Evolutionary conservation across 2,329 filamentous ascomycete genomes (phyloP).

Genomic region (Bipolaris sorokiniana): DNA sequence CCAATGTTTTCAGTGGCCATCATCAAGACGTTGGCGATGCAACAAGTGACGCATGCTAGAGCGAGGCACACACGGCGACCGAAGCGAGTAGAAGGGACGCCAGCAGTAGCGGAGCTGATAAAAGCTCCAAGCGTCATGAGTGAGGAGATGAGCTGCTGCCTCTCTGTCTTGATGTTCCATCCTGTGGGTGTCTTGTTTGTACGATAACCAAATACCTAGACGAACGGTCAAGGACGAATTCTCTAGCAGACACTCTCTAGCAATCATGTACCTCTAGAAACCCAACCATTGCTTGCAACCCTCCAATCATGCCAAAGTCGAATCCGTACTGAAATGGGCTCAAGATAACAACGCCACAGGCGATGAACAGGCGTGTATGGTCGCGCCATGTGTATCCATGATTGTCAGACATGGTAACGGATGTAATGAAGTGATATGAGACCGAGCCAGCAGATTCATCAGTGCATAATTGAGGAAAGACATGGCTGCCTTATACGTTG

Average conservation of each 20-base stretch:
- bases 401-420: conserved; percentile 26
- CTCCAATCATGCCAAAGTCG: conserved; percentile 60
- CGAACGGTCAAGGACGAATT: not conserved
- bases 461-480: not conserved
- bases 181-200: conserved; percentile 43
- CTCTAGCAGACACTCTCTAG: no score
- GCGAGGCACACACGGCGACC: conserved; percentile 56
- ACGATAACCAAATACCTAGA: conserved; percentile 41
- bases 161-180: conserved; percentile 52
- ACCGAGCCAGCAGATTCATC: not conserved
- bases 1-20: conserved; percentile 62
- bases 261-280: conserved; percentile 52
- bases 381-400: conserved; percentile 39
- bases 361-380: conserved; percentile 56
- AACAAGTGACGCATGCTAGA: conserved; percentile 58
- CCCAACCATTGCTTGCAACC: conserved; percentile 59
- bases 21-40: conserved; percentile 62
- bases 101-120: conserved; percentile 50
- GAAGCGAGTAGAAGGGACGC: conserved; percentile 50
- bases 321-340: conserved; percentile 62
- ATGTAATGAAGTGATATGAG: not conserved
- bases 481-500: conserved; percentile 27
- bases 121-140: conserved; percentile 57
- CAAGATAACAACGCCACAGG: conserved; percentile 56
- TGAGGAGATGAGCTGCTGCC: conserved; percentile 55